Evolutionary conservation across 495 filamentous ascomycete genomes (phyloP).

Genomic region (Penicillium cataractarum): DNA sequence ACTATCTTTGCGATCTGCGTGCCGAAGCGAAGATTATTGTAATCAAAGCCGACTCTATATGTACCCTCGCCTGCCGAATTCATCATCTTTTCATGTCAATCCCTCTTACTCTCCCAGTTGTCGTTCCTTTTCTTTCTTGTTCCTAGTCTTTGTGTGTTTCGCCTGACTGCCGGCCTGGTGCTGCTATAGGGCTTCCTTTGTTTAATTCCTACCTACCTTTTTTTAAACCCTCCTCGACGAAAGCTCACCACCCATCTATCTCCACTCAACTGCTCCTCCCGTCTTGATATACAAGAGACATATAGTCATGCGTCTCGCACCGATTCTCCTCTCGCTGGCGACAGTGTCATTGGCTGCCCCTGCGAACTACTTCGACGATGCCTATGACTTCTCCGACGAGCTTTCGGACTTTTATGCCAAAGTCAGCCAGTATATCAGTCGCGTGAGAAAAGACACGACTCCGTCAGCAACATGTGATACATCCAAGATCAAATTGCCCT

Average conservation of each 20-base stretch:
- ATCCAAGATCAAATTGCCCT: constrained; percentile 44
- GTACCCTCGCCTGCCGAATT: constrained; percentile 21
- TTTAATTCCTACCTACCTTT: not conserved
- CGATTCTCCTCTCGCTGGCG: constrained; percentile 34
- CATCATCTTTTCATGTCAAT: constrained; percentile 17
- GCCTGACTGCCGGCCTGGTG: constrained; percentile 18
- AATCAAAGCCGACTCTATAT: constrained; percentile 29
- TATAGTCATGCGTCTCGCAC: constrained; percentile 36
- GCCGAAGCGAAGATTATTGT: constrained; percentile 7
- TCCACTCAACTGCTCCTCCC: not conserved
- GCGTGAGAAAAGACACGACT: constrained; percentile 22
- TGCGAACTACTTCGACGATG: constrained; percentile 34
- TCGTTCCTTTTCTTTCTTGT: constrained; percentile 23
- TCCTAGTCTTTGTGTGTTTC: not conserved
- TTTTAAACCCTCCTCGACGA: not conserved
- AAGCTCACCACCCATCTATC: constrained; percentile 3
- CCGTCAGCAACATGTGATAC: constrained; percentile 37
- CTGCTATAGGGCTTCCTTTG: constrained; percentile 20
- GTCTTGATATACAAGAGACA: constrained; percentile 8
- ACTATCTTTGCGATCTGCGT: constrained; percentile 30
- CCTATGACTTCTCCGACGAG: constrained; percentile 44
- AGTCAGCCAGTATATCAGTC: constrained; percentile 45
- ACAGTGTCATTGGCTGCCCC: constrained; percentile 43
- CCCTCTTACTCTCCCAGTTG: constrained; percentile 3
- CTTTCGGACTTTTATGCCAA: constrained; percentile 41